A percentile compares a stretch with the other conserved stretches of the same genome.
Conservation (phyloP, 306 rosid genomes). For the Hippophae gyantsensis region DNA sequence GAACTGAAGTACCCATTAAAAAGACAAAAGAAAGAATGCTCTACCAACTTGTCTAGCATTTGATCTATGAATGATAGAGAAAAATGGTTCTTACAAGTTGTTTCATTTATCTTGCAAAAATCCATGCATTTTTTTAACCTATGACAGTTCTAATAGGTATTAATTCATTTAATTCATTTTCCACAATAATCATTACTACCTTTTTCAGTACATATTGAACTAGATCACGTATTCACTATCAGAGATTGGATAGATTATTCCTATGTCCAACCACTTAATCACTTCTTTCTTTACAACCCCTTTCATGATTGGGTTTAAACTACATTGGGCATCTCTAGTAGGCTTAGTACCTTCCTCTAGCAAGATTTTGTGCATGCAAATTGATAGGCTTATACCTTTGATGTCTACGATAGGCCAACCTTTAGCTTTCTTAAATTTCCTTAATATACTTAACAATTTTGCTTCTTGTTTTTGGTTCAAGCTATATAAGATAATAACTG, state of each 20-base stretch:
- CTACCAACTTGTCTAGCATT: too few species aligned
- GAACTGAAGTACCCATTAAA: too few species aligned
- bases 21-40: too few species aligned
- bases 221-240: not conserved
- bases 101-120: too few species aligned
- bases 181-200: not conserved
- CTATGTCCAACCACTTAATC: not conserved
- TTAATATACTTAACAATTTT: not conserved
- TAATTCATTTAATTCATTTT: not conserved
- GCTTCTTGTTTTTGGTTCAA: not conserved
- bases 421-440: not conserved
- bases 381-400: not conserved
- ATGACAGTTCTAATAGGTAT: not conserved
- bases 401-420: not conserved
- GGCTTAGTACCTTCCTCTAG: not conserved
- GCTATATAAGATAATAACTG: too few species aligned
- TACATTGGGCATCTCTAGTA: not conserved
- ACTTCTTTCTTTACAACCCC: not conserved
- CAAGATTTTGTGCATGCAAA: not conserved
- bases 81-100: not conserved
- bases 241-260: not conserved
- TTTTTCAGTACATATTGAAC: not conserved
- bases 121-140: not conserved
- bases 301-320: not conserved
- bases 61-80: not conserved